Evolutionary conservation across 805 yeast species (phyloP).

Genomic region (Clavispora vitiphila): DNA sequence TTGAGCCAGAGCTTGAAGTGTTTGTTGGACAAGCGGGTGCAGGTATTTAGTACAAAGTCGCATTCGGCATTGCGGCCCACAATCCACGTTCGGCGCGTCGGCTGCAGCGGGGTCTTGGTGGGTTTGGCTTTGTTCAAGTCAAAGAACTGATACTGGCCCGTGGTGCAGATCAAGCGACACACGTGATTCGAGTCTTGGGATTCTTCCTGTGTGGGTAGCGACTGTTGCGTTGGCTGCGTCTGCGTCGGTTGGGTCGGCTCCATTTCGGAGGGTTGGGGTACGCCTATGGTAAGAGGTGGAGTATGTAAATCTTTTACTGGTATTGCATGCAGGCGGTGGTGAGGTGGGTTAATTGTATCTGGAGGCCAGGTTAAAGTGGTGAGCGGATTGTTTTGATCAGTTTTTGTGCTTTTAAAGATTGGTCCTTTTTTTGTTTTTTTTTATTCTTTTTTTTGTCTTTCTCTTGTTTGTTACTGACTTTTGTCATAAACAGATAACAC

Average conservation of each 20-base stretch:
- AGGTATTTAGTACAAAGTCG: constrained; percentile 57
- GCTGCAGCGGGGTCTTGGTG: constrained; percentile 9
- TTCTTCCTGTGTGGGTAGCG: constrained; percentile 11
- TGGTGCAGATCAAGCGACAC: constrained; percentile 57
- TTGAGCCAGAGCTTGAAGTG: constrained; percentile 73
- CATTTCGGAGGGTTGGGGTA: background rate
- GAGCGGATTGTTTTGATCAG: too few species aligned
- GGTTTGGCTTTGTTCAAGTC: constrained; percentile 37
- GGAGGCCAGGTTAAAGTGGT: too few species aligned
- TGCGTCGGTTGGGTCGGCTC: constrained; percentile 35
- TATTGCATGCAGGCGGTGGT: background rate
- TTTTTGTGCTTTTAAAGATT: too few species aligned
- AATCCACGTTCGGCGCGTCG: constrained; percentile 46
- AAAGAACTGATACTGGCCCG: constrained; percentile 46
- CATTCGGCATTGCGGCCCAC: constrained; percentile 71
- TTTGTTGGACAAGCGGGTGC: constrained; percentile 63
- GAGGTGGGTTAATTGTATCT: too few species aligned
- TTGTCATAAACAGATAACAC: too few species aligned
- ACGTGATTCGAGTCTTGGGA: constrained; percentile 27
- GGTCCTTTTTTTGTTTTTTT: too few species aligned
- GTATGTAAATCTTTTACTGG: constrained; percentile 1
- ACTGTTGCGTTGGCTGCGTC: constrained; percentile 21
- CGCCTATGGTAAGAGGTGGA: too few species aligned
- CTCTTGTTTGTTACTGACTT: too few species aligned
- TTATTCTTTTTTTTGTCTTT: too few species aligned